Evolutionary conservation across 805 yeast species (phyloP).

Genomic region (Wickerhamiella azyma): DNA sequence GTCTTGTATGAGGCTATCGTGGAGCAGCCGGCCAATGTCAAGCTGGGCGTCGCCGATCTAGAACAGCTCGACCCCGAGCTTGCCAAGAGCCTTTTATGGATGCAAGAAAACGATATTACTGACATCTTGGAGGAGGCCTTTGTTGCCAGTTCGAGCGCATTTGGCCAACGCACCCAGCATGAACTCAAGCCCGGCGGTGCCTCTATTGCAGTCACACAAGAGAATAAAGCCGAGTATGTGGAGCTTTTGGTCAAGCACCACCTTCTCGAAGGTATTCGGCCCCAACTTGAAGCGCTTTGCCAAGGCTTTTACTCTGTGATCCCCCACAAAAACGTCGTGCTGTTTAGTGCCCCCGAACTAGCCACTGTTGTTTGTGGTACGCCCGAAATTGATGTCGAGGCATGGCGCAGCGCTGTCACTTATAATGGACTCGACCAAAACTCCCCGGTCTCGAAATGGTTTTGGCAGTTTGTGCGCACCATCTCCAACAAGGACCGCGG

Average conservation of each 20-base stretch:
- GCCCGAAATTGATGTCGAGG: constrained; percentile 93
- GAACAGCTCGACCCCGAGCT: constrained; percentile 98
- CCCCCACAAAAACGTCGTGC: constrained; percentile 90
- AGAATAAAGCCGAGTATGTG: constrained; percentile 87
- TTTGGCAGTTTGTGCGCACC: constrained; percentile 84
- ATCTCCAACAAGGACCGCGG: constrained; percentile 98
- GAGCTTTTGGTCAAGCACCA: constrained; percentile 93
- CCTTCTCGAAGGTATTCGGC: constrained; percentile 81
- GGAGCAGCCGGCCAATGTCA: constrained; percentile 81
- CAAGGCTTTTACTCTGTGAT: constrained; percentile 94
- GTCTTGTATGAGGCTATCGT: constrained; percentile 97
- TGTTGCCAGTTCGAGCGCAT: constrained; percentile 72
- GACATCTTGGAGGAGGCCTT: constrained; percentile 78
- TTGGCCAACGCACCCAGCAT: constrained; percentile 79
- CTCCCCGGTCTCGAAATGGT: constrained; percentile 96
- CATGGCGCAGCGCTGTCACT: constrained; percentile 98
- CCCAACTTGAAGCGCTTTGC: constrained; percentile 89
- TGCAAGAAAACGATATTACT: constrained; percentile 84
- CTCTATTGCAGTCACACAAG: constrained; percentile 83
- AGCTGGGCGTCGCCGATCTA: constrained; percentile 90
- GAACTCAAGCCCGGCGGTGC: constrained; percentile 84
- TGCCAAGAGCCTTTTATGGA: constrained; percentile 89
- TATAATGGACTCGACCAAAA: constrained; percentile 93
- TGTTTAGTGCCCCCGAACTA: constrained; percentile 92
- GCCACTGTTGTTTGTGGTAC: constrained; percentile 95